Evolutionary conservation across 805 yeast species (phyloP).

Genomic region (Ogataea kodamae): DNA sequence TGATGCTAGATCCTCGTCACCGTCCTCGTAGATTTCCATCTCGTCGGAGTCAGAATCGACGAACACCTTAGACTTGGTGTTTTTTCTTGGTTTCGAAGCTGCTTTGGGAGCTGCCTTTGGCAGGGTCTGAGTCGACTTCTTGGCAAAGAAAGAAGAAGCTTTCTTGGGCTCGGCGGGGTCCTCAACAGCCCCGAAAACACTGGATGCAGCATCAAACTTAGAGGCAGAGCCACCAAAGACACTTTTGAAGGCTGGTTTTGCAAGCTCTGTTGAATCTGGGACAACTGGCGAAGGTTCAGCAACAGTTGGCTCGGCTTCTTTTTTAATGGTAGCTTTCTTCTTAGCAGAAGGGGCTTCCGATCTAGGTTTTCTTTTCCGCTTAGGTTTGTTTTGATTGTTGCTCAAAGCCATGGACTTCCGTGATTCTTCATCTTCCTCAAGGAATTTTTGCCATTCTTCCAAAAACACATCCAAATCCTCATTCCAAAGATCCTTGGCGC

Average conservation of each 20-base stretch:
- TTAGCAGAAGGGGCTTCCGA: constrained; percentile 10
- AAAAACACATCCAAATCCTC: constrained; percentile 75
- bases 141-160: constrained; percentile 18
- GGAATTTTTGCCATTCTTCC: constrained; percentile 61
- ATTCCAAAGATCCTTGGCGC: constrained; percentile 88
- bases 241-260: constrained; percentile 30
- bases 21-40: constrained; percentile 8
- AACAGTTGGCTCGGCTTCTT: constrained; percentile 1
- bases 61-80: constrained; percentile 7
- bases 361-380: constrained; percentile 31
- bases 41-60: constrained; percentile 14
- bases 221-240: constrained; percentile 33
- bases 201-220: constrained; percentile 23
- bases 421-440: constrained; percentile 59
- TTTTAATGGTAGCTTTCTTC: constrained; percentile 14
- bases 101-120: constrained; percentile 8
- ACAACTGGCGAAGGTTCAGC: constrained; percentile 3
- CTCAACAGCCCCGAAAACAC: constrained; percentile 21
- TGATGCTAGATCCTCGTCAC: constrained; percentile 14
- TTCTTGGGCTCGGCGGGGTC: constrained; percentile 10
- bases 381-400: constrained; percentile 41
- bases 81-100: no score
- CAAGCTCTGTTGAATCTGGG: no score
- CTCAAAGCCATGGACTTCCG: constrained; percentile 49
- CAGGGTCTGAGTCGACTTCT: constrained; percentile 4